Evolutionary conservation across 495 filamentous ascomycete species (phyloP), one percentile per base, ranked within the genome.

Genomic region (Lindgomyces ingoldianus): DNA sequence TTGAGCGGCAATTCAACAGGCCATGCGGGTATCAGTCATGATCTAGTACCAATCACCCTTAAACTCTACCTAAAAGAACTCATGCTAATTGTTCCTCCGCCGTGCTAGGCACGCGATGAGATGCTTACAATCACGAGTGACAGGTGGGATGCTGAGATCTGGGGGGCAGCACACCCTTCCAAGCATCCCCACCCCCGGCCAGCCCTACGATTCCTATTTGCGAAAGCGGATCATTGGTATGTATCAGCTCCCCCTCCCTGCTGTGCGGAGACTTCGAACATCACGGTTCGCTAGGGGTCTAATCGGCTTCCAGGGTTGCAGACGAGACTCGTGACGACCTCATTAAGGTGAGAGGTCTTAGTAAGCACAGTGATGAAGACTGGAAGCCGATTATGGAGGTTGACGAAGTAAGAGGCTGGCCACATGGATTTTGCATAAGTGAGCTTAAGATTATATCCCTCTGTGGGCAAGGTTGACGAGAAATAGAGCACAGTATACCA

Each of bases 161-260:
- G 93, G 93, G 90, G 89, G 26, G 76, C 81, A 26, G 74, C 77
- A 3, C 22, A 67, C 33, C 46, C 60, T 19, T 57, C 60, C 1
- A 4, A 30, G 29, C 54, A 57, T 22, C 26, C 36, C 19, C 60
- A 69, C 26, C 45, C 47, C 11, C 22, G 81, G 0, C 78, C 83
- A 3, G 85, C 83, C 54, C 77, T 96, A 53, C 84, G 87, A 46
- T 91, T 96, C 73, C 91, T 90, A 62, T 97, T 93, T 76, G 91
- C 84, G 1, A 70, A 84, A 36, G 69, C 80, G 8, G 93, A 97
- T 68, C 82, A 88, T 69, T 96, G 93, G 64, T 63, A 53, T 36
- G 49, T 45, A 1, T 46, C 3, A 39, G 6, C 6, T 39, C 33
- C 6, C 14, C 33, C 33, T 21, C 14, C 9, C 30, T 14, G 12